Evolutionary conservation across 73 alveolate species (phyloP).

Genomic region (Paramecium caudatum): DNA sequence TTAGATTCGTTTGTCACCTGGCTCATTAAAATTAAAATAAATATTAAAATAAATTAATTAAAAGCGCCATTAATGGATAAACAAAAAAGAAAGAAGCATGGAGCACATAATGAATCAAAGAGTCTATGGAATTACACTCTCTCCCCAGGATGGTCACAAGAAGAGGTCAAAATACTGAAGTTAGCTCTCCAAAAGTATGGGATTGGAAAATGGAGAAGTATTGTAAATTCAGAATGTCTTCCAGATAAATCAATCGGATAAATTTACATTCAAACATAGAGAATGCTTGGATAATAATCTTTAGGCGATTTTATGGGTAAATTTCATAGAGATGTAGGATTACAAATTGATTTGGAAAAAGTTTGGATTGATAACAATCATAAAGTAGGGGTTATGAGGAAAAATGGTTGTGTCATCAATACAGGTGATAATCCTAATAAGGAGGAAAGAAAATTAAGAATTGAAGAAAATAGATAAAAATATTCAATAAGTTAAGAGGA

Average conservation of each 20-base stretch:
- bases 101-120: slow-evolving; percentile 76
- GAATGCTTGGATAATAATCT: slow-evolving; percentile 86
- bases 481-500: slow-evolving; percentile 3
- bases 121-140: slow-evolving; percentile 84
- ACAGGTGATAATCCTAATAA: slow-evolving; percentile 86
- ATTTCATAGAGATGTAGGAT: slow-evolving; percentile 15
- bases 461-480: slow-evolving; percentile 70
- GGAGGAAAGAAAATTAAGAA: slow-evolving; percentile 78
- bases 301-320: slow-evolving; percentile 89
- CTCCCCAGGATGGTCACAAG: slow-evolving; percentile 92
- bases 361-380: slow-evolving; percentile 80
- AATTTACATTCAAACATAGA: slow-evolving; percentile 84
- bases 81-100: slow-evolving; percentile 64
- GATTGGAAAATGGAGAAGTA: slow-evolving; percentile 89
- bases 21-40: neutral
- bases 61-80: slow-evolving; percentile 61
- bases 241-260: slow-evolving; percentile 88
- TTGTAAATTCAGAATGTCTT: slow-evolving; percentile 85
- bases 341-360: slow-evolving; percentile 81
- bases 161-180: slow-evolving; percentile 86
- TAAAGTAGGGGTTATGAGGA: slow-evolving; percentile 82
- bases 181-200: slow-evolving; percentile 86
- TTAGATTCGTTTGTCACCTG: slow-evolving; percentile 10
- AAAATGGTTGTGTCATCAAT: slow-evolving; percentile 87
- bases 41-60: slow-evolving; percentile 30